A percentile compares a stretch with the other conserved stretches of the same genome.
Evolutionary conservation across 169 alveolate species (phyloP).

Genomic region (Eimeria acervulina): DNA sequence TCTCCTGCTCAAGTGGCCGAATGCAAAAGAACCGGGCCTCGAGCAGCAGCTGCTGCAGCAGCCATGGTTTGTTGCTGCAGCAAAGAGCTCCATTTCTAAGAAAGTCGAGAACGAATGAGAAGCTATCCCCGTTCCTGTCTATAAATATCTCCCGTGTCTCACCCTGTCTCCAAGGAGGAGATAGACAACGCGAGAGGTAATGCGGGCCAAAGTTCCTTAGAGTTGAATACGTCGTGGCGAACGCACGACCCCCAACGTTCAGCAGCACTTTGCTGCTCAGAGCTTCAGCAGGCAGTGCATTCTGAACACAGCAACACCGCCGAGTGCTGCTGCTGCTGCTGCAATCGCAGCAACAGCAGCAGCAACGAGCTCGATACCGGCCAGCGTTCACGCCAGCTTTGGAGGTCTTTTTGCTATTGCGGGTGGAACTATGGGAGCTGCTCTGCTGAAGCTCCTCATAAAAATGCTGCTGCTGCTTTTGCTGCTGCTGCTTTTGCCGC

Average conservation of each 20-base stretch:
- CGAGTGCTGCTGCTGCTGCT: slow-evolving; percentile 46
- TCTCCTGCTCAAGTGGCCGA: slow-evolving; percentile 39
- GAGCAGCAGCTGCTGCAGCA: slow-evolving; percentile 76
- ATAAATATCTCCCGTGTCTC: slow-evolving; percentile 48
- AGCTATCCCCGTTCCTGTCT: slow-evolving; percentile 76
- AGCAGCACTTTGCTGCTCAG: slow-evolving; percentile 60
- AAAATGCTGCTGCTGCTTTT: slow-evolving; percentile 6
- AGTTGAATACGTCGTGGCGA: slow-evolving; percentile 62
- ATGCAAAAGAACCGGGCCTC: slow-evolving; percentile 77
- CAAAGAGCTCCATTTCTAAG: slow-evolving; percentile 66
- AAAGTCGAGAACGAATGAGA: slow-evolving; percentile 66
- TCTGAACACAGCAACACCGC: not conserved
- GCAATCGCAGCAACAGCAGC: slow-evolving; percentile 46
- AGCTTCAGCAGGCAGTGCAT: slow-evolving; percentile 26
- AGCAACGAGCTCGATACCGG: slow-evolving; percentile 13
- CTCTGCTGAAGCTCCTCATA: slow-evolving; percentile 33
- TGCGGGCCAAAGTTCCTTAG: slow-evolving; percentile 37
- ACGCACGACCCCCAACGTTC: slow-evolving; percentile 76
- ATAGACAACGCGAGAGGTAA: slow-evolving; percentile 62
- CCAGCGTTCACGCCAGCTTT: not conserved
- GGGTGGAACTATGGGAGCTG: slow-evolving; percentile 14
- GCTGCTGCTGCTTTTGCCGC: slow-evolving; percentile 24
- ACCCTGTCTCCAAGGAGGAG: slow-evolving; percentile 59
- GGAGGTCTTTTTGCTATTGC: not conserved
- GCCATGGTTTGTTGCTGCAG: slow-evolving; percentile 58